phyloP scores from a whole-genome alignment of 371 early-diverging fungal genomes.

The Mortierella sp. region DNA sequence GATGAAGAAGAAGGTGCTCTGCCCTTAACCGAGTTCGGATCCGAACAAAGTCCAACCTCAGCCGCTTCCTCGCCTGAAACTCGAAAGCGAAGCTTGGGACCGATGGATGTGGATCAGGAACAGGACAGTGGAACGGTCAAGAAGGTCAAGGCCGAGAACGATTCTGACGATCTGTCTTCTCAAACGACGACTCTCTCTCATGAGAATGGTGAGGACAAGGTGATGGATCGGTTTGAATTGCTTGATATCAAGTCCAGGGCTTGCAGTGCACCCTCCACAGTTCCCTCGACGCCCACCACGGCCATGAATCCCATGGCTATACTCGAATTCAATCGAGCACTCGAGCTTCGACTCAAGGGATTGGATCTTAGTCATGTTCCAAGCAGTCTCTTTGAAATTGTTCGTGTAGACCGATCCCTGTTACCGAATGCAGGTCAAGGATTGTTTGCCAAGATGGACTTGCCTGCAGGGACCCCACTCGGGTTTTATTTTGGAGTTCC shows the following conservation, averaged over 20 bases:
- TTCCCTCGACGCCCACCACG: constrained; percentile 3
- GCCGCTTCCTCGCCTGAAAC: constrained; percentile 6
- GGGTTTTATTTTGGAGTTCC: constrained; percentile 94
- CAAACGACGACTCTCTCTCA: not conserved
- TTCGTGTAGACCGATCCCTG: constrained; percentile 63
- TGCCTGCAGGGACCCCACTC: constrained; percentile 72
- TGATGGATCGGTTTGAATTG: constrained; percentile 3
- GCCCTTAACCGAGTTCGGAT: constrained; percentile 11
- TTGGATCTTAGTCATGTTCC: constrained; percentile 55
- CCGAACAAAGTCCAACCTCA: not conserved
- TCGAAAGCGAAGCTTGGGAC: constrained; percentile 9
- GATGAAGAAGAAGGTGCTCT: constrained; percentile 2
- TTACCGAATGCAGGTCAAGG: constrained; percentile 75
- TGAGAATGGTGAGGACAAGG: not conserved
- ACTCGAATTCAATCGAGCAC: not conserved
- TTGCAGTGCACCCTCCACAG: not conserved
- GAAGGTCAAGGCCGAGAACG: constrained; percentile 2
- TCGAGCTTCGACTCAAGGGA: constrained; percentile 11
- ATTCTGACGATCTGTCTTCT: not conserved
- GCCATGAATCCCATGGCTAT: not conserved
- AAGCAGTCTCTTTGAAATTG: constrained; percentile 60
- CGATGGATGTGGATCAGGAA: constrained; percentile 5
- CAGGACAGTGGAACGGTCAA: not conserved
- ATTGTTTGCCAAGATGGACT: constrained; percentile 72
- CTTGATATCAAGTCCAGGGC: not conserved